Evolutionary conservation across 148 eudicot genomes (phyloP).

Genomic region (Rhododendron williamsianum): DNA sequence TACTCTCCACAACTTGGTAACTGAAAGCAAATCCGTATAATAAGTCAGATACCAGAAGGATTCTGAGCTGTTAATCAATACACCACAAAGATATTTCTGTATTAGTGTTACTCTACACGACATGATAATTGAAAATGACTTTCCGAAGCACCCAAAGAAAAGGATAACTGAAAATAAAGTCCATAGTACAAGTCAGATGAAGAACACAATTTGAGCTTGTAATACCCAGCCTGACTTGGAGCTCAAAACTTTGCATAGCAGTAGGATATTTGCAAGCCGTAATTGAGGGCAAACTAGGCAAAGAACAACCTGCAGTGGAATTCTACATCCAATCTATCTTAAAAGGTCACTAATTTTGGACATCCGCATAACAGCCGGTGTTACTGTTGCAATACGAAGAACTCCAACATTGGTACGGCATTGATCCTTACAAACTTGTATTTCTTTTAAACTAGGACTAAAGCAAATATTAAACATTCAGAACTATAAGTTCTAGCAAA

Average conservation of each 20-base stretch:
- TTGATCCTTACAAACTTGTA: not conserved
- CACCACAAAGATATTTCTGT: not conserved
- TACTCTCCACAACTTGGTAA: conserved; percentile 93
- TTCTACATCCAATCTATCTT: not conserved
- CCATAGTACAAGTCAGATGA: not conserved
- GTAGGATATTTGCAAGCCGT: not conserved
- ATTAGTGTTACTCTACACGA: not conserved
- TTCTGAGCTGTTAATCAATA: not conserved
- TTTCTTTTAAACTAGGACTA: not conserved
- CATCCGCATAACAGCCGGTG: not conserved
- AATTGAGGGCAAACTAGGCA: not conserved
- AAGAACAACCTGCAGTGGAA: not conserved
- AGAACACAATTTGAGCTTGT: not conserved
- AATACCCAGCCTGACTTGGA: not conserved
- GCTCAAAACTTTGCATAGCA: not conserved
- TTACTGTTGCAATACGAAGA: not conserved
- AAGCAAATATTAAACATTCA: not conserved
- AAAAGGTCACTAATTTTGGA: not conserved
- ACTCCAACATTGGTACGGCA: not conserved
- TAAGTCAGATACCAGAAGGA: not conserved
- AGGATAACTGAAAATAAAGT: not conserved
- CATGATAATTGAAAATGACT: not conserved
- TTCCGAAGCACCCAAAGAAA: too few species aligned
- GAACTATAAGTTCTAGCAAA: not conserved
- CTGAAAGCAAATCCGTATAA: conserved; percentile 27